phyloP scores from a whole-genome alignment of 2,329 filamentous ascomycete genomes.

The Alternaria hordeiaustralica region DNA sequence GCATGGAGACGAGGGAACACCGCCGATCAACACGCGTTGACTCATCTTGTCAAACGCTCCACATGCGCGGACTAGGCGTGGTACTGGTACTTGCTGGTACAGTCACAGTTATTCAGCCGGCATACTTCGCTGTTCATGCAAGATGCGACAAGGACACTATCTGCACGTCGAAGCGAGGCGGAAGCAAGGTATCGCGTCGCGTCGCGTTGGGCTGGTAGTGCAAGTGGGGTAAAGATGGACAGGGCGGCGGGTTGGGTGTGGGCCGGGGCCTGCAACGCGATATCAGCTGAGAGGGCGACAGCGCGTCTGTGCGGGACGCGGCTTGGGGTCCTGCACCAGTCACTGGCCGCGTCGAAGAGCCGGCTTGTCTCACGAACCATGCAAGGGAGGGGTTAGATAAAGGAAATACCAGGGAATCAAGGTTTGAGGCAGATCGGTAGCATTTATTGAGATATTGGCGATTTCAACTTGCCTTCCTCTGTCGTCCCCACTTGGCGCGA shows the following conservation, averaged over 20 bases:
- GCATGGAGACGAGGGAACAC: not conserved
- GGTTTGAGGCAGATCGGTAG: not conserved
- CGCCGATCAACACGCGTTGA: not conserved
- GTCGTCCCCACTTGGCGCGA: not conserved
- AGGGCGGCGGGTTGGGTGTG: not conserved
- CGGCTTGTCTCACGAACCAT: slow-evolving; percentile 2
- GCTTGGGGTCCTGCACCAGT: not conserved
- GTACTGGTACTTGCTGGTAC: not conserved
- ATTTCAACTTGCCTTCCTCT: not conserved
- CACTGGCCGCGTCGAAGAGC: slow-evolving; percentile 5
- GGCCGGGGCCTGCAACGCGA: slow-evolving; percentile 26
- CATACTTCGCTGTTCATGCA: not conserved
- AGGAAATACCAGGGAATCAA: not conserved
- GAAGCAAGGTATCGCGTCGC: not conserved
- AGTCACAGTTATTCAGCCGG: not conserved
- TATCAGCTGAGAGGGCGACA: slow-evolving; percentile 44
- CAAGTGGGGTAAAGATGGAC: slow-evolving; percentile 1
- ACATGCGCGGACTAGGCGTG: not conserved
- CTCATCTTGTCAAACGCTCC: not conserved
- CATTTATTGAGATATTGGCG: not conserved
- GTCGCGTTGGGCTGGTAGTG: not conserved
- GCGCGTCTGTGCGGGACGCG: slow-evolving; percentile 29
- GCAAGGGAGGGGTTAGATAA: slow-evolving; percentile 1
- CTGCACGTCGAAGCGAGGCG: not conserved
- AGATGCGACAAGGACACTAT: not conserved